phyloP scores from a whole-genome alignment of 208 protist genomes.

The Acanthamoeba quina region DNA sequence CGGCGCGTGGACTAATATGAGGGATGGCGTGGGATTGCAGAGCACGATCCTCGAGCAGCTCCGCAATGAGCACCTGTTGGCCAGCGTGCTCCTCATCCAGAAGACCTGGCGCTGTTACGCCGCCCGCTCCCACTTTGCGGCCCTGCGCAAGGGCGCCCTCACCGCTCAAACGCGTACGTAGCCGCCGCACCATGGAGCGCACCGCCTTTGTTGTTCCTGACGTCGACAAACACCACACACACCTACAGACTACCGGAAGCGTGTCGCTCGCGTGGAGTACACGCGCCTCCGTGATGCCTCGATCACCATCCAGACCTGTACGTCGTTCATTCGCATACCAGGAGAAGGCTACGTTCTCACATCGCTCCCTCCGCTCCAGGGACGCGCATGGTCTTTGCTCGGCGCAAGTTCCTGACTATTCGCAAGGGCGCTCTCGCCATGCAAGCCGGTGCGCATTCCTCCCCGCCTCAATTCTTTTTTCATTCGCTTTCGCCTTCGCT shows the following conservation, averaged over 20 bases:
- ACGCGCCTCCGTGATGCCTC: conserved; percentile 31
- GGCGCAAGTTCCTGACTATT: conserved; percentile 24
- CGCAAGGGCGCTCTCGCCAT: conserved; percentile 42
- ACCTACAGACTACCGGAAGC: conserved; percentile 38
- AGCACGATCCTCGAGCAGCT: conserved; percentile 60
- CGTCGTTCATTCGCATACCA: background rate
- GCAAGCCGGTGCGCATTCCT: conserved; percentile 19
- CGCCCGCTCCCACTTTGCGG: conserved; percentile 22
- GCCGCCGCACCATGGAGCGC: background rate
- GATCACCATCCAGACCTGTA: conserved; percentile 65
- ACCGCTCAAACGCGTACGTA: conserved; percentile 55
- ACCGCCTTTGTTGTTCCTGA: too few relatives aligned
- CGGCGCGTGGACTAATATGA: too few relatives aligned
- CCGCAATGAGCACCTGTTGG: conserved; percentile 60
- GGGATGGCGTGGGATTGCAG: background rate
- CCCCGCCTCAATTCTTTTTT: too few relatives aligned
- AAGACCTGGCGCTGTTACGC: conserved; percentile 59
- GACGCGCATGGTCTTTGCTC: conserved; percentile 54
- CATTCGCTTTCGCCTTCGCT: background rate
- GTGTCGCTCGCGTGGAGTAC: conserved; percentile 16
- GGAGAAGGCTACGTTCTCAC: background rate
- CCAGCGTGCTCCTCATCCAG: conserved; percentile 57
- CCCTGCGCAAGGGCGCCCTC: conserved; percentile 39
- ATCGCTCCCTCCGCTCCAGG: background rate
- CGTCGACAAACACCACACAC: background rate